Conservation (phyloP, 805 yeast species). For the Candida insectalens region DNA sequence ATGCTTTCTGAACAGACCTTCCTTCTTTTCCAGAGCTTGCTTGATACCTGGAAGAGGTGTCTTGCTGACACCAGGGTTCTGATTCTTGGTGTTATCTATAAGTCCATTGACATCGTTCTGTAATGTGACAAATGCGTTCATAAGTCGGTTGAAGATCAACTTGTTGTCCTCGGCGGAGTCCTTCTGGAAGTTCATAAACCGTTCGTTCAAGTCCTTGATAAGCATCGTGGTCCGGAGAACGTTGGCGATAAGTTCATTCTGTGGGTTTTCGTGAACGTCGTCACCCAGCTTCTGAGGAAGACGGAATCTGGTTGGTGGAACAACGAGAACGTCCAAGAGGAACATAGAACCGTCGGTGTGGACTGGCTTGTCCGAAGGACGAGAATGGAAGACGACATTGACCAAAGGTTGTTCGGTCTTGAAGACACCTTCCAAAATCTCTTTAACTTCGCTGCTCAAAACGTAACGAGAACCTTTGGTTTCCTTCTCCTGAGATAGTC, state of each 20-base stretch:
- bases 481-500: background rate
- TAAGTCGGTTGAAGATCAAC: slow-evolving; percentile 72
- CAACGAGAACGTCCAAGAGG: slow-evolving; percentile 79
- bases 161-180: slow-evolving; percentile 56
- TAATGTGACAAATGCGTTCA: slow-evolving; percentile 91
- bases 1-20: slow-evolving; percentile 95
- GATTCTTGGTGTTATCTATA: slow-evolving; percentile 85
- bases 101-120: slow-evolving; percentile 94
- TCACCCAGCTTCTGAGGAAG: slow-evolving; percentile 96
- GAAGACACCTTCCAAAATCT: slow-evolving; percentile 68
- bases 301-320: slow-evolving; percentile 95
- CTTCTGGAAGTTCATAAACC: slow-evolving; percentile 55
- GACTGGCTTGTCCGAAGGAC: slow-evolving; percentile 40
- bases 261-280: slow-evolving; percentile 88
- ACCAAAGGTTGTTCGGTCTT: slow-evolving; percentile 59
- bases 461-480: slow-evolving; percentile 76
- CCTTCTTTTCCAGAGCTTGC: slow-evolving; percentile 96
- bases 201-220: slow-evolving; percentile 85
- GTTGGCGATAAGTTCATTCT: slow-evolving; percentile 78
- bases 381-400: slow-evolving; percentile 69
- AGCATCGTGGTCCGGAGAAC: slow-evolving; percentile 70
- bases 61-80: slow-evolving; percentile 56
- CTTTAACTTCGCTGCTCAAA: slow-evolving; percentile 78
- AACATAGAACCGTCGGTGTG: slow-evolving; percentile 68
- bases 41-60: slow-evolving; percentile 90